phyloP scores from a whole-genome alignment of 352 stramenopile species.

The Phytophthora multivora region DNA sequence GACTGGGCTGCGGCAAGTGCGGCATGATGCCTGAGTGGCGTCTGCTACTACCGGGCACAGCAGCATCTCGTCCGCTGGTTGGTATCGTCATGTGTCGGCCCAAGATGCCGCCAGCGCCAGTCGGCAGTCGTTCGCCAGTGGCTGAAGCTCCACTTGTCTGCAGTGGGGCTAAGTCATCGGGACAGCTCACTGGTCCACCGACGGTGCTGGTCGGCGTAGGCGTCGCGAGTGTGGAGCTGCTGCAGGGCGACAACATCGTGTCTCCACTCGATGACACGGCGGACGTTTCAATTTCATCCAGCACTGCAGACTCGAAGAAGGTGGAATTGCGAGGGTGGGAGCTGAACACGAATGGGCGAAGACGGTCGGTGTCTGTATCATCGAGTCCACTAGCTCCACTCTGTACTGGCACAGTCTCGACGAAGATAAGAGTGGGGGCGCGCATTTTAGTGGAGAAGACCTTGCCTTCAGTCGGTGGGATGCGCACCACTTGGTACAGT shows the following conservation, averaged over 20 bases:
- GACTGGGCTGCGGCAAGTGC: slow-evolving; percentile 33
- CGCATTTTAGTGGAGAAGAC: slow-evolving; percentile 89
- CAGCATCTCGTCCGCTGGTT: slow-evolving; percentile 17
- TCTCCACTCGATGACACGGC: slow-evolving; percentile 33
- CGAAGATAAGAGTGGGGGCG: slow-evolving; percentile 76
- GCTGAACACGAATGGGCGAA: slow-evolving; percentile 63
- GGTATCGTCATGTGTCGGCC: slow-evolving; percentile 22
- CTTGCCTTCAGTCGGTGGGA: slow-evolving; percentile 77
- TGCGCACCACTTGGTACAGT: slow-evolving; percentile 72
- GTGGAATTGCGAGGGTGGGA: slow-evolving; percentile 58
- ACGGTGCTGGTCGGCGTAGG: slow-evolving; percentile 18
- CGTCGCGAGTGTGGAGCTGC: slow-evolving; percentile 37
- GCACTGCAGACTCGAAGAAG: slow-evolving; percentile 61
- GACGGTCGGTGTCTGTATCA: slow-evolving; percentile 36
- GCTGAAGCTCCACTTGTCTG: slow-evolving; percentile 7
- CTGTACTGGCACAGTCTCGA: slow-evolving; percentile 72
- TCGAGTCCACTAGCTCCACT: slow-evolving; percentile 32
- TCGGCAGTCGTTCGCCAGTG: slow-evolving; percentile 6
- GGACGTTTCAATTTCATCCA: slow-evolving; percentile 41
- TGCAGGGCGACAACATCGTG: slow-evolving; percentile 25
- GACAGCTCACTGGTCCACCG: slow-evolving; percentile 6
- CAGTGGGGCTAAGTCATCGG: slow-evolving; percentile 12
- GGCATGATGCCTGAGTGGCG: slow-evolving; percentile 26
- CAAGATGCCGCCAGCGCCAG: slow-evolving; percentile 9
- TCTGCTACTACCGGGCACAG: slow-evolving; percentile 12